These are phyloP conservation scores for Neurospora tetrasperma DNA, from an alignment of 495 filamentous ascomycete species.

Conservation along the genomic window DNA sequence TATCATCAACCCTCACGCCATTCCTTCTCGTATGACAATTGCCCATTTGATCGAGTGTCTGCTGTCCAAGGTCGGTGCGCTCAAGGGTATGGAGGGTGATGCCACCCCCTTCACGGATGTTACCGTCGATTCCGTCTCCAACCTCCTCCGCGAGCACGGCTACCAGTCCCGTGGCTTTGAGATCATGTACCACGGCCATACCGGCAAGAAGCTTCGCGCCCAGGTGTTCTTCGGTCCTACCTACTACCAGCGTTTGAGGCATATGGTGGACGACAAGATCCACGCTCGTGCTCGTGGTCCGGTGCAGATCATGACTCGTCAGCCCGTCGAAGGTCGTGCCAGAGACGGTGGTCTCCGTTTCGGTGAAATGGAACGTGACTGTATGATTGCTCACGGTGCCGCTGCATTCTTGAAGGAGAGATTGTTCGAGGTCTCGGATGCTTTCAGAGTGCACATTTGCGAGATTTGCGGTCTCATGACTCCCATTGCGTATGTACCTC, in stretches of 20 bases:
- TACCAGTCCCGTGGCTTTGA: conserved; percentile 97
- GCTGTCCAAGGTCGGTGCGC: conserved; percentile 83
- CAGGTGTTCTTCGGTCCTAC: conserved; percentile 97
- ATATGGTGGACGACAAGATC: conserved; percentile 99
- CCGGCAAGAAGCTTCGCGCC: conserved; percentile 79
- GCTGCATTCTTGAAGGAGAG: conserved; percentile 95
- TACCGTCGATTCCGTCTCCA: conserved; percentile 88
- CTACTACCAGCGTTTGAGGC: conserved; percentile 95
- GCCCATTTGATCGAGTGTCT: conserved; percentile 99
- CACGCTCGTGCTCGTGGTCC: conserved; percentile 92
- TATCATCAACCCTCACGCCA: conserved; percentile 99
- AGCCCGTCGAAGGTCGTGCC: conserved; percentile 97
- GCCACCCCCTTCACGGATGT: conserved; percentile 98
- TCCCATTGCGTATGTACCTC: conserved; percentile 80
- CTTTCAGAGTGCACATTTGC: conserved; percentile 97
- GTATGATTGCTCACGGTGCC: conserved; percentile 98
- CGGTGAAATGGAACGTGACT: conserved; percentile 99
- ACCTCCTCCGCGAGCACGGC: conserved; percentile 77
- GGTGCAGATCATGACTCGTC: conserved; percentile 91
- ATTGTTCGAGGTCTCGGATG: conserved; percentile 92
- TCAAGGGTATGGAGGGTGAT: conserved; percentile 89
- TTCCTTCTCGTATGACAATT: conserved; percentile 99
- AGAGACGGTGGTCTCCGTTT: conserved; percentile 97
- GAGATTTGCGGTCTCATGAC: conserved; percentile 99
- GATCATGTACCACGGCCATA: conserved; percentile 98